Conservation (phyloP, 2,329 filamentous ascomycete genomes). For the Aspergillus brasiliensis region DNA sequence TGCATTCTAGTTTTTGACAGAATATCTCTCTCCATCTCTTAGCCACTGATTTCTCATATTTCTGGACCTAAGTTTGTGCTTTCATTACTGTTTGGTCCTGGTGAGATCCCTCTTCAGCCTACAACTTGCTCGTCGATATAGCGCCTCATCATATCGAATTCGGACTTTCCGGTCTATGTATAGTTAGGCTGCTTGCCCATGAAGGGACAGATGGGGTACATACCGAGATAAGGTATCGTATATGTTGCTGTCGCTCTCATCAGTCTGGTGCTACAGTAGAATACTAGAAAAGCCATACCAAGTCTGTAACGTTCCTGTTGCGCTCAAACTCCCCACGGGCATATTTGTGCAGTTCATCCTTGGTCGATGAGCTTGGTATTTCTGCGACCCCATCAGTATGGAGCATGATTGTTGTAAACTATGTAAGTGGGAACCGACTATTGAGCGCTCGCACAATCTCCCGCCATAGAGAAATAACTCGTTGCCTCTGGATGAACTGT, state of each 20-base stretch:
- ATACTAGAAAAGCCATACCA: constrained; percentile 30
- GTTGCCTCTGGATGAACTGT: constrained; percentile 48
- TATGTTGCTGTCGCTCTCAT: constrained; percentile 37
- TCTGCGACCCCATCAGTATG: constrained; percentile 26
- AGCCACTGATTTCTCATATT: too few relatives aligned
- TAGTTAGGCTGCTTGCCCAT: constrained; percentile 2
- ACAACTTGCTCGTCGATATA: constrained; percentile 49
- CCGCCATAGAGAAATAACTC: constrained; percentile 47
- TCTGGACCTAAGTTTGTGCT: background rate
- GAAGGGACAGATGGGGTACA: background rate
- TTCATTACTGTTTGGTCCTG: background rate
- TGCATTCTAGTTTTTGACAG: constrained; percentile 7
- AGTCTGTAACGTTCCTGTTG: constrained; percentile 45
- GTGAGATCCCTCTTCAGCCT: constrained; percentile 16
- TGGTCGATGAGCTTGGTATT: constrained; percentile 43
- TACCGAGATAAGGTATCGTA: constrained; percentile 50
- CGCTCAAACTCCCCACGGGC: constrained; percentile 49
- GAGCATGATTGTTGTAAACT: background rate
- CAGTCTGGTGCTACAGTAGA: background rate
- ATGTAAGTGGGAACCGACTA: constrained; percentile 28
- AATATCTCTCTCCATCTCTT: constrained; percentile 4
- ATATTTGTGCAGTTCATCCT: constrained; percentile 45
- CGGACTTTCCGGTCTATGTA: constrained; percentile 47
- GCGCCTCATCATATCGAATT: constrained; percentile 50
- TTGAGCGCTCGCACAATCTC: constrained; percentile 45